Evolutionary conservation across 2,329 filamentous ascomycete genomes (phyloP).

Genomic region (Xylogone sp.): DNA sequence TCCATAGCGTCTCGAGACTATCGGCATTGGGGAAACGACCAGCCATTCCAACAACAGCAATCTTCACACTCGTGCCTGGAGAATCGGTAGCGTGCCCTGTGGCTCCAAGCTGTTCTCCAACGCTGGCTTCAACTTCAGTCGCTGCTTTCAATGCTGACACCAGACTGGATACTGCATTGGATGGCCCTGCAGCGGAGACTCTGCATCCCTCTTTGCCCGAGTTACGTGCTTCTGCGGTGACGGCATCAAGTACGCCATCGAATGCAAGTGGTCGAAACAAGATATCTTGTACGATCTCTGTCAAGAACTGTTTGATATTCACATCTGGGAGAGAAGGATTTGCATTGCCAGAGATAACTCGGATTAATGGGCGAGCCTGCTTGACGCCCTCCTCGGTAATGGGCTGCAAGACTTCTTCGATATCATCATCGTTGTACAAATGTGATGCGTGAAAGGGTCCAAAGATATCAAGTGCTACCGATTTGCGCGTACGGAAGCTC

Average conservation of each 20-base stretch:
- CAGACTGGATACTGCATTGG: neutral
- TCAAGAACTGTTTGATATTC: slow-evolving; percentile 7
- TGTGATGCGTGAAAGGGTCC: slow-evolving; percentile 28
- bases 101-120: neutral
- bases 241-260: neutral
- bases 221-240: neutral
- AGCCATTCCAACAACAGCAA: slow-evolving; percentile 82
- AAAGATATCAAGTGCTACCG: slow-evolving; percentile 15
- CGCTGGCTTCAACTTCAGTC: neutral
- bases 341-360: slow-evolving; percentile 7
- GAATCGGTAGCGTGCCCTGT: slow-evolving; percentile 19
- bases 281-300: slow-evolving; percentile 13
- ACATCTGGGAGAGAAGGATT: neutral
- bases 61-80: slow-evolving; percentile 51
- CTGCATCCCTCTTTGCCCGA: neutral
- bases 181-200: neutral
- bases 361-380: slow-evolving; percentile 1
- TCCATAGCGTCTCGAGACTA: slow-evolving; percentile 69
- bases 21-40: slow-evolving; percentile 73
- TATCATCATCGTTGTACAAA: slow-evolving; percentile 20
- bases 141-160: neutral
- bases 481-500: slow-evolving; percentile 7
- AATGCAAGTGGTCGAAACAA: slow-evolving; percentile 12
- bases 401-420: slow-evolving; percentile 14
- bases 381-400: neutral